These are phyloP conservation scores for Suhomyces pyralidae DNA, from an alignment of 805 yeast species.

Conservation along the genomic window DNA sequence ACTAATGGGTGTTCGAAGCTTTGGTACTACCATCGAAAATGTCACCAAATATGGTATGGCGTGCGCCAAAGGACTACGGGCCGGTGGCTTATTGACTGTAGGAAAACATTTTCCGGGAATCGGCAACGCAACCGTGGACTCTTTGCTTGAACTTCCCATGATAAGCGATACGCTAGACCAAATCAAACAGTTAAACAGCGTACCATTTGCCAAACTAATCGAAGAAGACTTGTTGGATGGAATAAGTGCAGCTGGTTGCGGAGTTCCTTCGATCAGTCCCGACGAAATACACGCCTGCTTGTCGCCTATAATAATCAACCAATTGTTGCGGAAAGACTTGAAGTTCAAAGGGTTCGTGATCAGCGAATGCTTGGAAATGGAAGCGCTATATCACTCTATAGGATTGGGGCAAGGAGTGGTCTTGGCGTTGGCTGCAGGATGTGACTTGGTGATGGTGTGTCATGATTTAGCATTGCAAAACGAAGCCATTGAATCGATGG, in stretches of 20 bases:
- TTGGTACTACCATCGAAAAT: constrained; percentile 59
- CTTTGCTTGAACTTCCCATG: constrained; percentile 56
- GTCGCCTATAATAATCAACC: constrained; percentile 50
- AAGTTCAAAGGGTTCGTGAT: constrained; percentile 56
- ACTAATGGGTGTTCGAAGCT: constrained; percentile 57
- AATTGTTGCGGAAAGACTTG: constrained; percentile 48
- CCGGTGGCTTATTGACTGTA: constrained; percentile 52
- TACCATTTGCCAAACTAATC: constrained; percentile 50
- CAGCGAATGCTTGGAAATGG: constrained; percentile 62
- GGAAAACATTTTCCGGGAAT: constrained; percentile 70
- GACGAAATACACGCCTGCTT: constrained; percentile 64
- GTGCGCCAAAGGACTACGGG: constrained; percentile 50
- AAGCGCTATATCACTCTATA: constrained; percentile 57
- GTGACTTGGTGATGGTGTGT: constrained; percentile 63
- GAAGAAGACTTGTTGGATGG: constrained; percentile 49
- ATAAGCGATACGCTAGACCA: constrained; percentile 55
- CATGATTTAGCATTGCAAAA: constrained; percentile 52
- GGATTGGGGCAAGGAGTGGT: constrained; percentile 67
- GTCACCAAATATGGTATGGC: constrained; percentile 54
- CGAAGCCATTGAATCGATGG: constrained; percentile 49
- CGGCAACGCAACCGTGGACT: constrained; percentile 59
- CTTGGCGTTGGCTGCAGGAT: constrained; percentile 60
- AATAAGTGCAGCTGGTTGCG: constrained; percentile 60
- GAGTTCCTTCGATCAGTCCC: constrained; percentile 57
- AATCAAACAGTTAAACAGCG: constrained; percentile 45